phyloP scores from a whole-genome alignment of 345 rosid species.

The Diplotaxis tenuifolia region DNA sequence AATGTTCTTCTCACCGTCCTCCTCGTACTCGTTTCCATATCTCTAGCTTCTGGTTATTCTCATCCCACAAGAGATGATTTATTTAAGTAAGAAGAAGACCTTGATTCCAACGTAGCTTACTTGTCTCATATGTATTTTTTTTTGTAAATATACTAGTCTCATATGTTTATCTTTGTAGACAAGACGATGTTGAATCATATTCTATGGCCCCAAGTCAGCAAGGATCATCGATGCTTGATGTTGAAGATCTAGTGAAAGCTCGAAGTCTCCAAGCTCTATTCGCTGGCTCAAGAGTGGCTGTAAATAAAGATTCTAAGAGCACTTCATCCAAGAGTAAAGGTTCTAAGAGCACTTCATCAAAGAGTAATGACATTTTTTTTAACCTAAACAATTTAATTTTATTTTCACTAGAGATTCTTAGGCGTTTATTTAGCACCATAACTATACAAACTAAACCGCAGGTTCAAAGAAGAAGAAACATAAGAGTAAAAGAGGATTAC shows the following conservation, averaged over 20 bases:
- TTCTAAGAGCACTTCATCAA: too few species aligned
- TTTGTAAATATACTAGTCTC: not conserved
- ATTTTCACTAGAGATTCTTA: not conserved
- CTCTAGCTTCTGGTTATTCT: not conserved
- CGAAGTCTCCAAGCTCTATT: constrained; percentile 10
- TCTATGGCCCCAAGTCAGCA: not conserved
- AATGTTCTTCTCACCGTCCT: constrained; percentile 9
- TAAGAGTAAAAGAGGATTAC: not conserved
- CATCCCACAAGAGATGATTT: not conserved
- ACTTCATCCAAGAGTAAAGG: too few species aligned
- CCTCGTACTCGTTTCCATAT: constrained; percentile 6
- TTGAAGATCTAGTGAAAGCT: not conserved
- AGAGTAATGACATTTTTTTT: not conserved
- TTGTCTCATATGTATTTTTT: not conserved
- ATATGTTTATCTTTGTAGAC: constrained; percentile 9
- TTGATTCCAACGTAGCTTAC: too few species aligned
- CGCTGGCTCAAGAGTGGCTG: not conserved
- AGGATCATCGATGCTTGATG: not conserved
- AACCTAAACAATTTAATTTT: not conserved
- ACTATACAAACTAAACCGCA: not conserved
- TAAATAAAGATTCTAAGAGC: constrained; percentile 2
- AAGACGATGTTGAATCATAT: constrained; percentile 16
- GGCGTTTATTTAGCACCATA: not conserved
- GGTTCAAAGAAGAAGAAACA: constrained; percentile 7
- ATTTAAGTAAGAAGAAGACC: constrained; percentile 15